These are phyloP conservation scores for Xylariaceae sp. DNA, from an alignment of 2,329 filamentous ascomycete genomes.

Conservation along the genomic window DNA sequence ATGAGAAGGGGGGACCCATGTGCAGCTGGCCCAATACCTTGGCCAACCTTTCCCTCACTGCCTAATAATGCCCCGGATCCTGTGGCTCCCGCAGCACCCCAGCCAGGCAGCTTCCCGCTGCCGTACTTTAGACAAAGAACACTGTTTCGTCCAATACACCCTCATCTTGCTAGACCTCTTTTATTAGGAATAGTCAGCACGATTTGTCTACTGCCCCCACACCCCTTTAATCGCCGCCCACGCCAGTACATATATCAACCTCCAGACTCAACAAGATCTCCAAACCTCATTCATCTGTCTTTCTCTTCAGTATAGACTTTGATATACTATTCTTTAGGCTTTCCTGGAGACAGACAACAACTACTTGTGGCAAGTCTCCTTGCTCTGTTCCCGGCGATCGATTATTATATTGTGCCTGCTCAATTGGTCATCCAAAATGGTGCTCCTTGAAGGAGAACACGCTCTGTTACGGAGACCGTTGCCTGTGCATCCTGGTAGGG, in stretches of 20 bases:
- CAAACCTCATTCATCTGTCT: background rate
- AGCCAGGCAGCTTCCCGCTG: constrained; percentile 27
- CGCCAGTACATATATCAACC: constrained; percentile 29
- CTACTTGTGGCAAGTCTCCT: too few species aligned
- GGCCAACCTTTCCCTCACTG: constrained; percentile 11
- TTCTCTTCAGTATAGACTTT: background rate
- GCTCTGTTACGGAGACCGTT: constrained; percentile 32
- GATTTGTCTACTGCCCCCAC: constrained; percentile 19
- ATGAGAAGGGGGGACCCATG: constrained; percentile 17
- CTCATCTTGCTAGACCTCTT: constrained; percentile 26
- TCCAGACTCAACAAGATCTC: background rate
- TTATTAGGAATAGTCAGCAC: constrained; percentile 20
- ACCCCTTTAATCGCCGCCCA: constrained; percentile 16
- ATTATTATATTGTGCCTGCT: background rate
- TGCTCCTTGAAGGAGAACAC: constrained; percentile 35
- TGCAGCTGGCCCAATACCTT: constrained; percentile 22
- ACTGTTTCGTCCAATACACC: constrained; percentile 26
- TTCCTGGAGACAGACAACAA: too few species aligned
- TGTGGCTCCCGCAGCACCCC: constrained; percentile 21
- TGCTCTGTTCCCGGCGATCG: too few species aligned
- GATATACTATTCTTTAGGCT: constrained; percentile 4
- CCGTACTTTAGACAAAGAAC: constrained; percentile 29
- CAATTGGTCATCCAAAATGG: constrained; percentile 38
- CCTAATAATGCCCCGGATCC: constrained; percentile 25
- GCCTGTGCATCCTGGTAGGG: constrained; percentile 29